Evolutionary conservation across 176 grass and related monocot genomes (phyloP), one percentile per base, ranked within the genome.

Genomic region (Triticum dicoccoides): DNA sequence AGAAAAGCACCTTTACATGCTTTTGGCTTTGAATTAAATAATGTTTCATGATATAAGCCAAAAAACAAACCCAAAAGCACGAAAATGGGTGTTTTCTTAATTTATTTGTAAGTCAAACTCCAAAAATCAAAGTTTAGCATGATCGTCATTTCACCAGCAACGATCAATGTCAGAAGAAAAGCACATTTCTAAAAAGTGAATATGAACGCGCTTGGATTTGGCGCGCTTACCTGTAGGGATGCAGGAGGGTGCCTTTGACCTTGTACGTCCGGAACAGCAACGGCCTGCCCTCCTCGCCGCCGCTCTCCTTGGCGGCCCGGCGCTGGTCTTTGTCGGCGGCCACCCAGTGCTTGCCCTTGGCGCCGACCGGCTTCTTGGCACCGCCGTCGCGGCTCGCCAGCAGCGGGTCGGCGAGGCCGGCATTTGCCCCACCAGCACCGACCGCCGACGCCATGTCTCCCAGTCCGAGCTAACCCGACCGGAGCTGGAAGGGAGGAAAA

Each of bases 231-330:
- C 88, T 89, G 88, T 89, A 89, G 0, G 83, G 78, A 21, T 86
- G 70, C 77, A 89, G 83, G 78, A 86, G 79, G 70, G 27, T 11
- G 21, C 70, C 35, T 49, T 66, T 85, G 83, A 89, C 83, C 83
- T 81, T 89, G 83, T 89, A 86, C 9, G 25, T 77, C 47, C 78
- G 78, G 78, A 81, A 89, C 83, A 89, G 62, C 88, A 86, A 37
- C 10, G 47, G 83, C 27, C 83, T 72, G 12, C 83, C 88, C 27
- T 86, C 88, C 88, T 89, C 88, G 39, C 70, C 83, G 27, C 62
- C 77, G 71, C 49, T 61, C 27, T 86, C 83, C 3, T 54, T 69
- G 25, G 29, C 78, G 9, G 62, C 78, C 2, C 20, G 49, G 37
- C 78, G 20, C 37, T 75, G 35, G 6, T 51, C 47, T 69, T 86